These are phyloP conservation scores for Trichophyton verrucosum DNA, from an alignment of 2,329 filamentous ascomycete genomes.

Conservation along the genomic window DNA sequence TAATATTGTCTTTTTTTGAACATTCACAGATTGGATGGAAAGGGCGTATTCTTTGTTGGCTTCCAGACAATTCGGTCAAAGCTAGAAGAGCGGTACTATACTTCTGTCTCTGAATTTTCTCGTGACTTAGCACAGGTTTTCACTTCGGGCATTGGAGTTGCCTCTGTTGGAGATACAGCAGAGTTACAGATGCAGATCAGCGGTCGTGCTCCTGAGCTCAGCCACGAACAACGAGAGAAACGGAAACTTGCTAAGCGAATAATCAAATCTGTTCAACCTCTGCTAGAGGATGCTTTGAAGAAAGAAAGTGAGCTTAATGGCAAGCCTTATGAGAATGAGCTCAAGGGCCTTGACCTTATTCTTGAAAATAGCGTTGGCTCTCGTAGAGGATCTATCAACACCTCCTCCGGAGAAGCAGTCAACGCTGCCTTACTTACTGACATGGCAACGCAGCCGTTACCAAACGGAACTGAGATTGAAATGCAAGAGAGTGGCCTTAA, in stretches of 20 bases:
- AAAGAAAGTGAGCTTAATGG: conserved; percentile 72
- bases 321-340: conserved; percentile 55
- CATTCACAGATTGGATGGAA: conserved; percentile 35
- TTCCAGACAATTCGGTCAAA: conserved; percentile 42
- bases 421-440: neutral
- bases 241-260: conserved; percentile 82
- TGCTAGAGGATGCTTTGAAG: conserved; percentile 60
- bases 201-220: conserved; percentile 33
- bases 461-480: neutral
- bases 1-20: conserved; percentile 12
- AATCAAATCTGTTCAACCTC: conserved; percentile 66
- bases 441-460: neutral
- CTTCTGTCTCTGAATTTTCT: conserved; percentile 49
- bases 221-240: conserved; percentile 61
- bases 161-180: conserved; percentile 34
- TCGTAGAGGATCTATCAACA: conserved; percentile 28
- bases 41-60: conserved; percentile 42
- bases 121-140: conserved; percentile 46
- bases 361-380: conserved; percentile 53
- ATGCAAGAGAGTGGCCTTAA: neutral
- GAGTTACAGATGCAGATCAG: conserved; percentile 41
- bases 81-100: conserved; percentile 46
- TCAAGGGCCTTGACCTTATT: conserved; percentile 61
- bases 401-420: neutral
- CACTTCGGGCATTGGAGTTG: conserved; percentile 41